Evolutionary conservation across 768 basidiomycete species (phyloP).

Genomic region (Mrakia hoshinonis): DNA sequence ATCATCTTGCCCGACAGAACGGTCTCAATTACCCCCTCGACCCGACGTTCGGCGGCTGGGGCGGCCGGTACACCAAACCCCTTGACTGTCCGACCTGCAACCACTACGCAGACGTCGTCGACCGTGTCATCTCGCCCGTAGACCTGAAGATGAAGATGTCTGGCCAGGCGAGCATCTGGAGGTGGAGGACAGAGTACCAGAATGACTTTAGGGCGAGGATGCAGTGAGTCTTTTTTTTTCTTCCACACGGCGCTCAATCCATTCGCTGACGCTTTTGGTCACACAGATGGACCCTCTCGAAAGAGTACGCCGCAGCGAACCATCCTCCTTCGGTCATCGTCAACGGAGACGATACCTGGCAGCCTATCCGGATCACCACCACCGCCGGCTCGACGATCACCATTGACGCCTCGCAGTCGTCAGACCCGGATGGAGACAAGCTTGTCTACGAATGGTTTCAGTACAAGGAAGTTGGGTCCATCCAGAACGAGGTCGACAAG

Average conservation of each 20-base stretch:
- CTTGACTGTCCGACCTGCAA: neutral
- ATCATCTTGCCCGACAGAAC: neutral
- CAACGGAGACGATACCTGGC: neutral
- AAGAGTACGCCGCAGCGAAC: neutral
- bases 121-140: neutral
- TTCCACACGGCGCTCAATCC: neutral
- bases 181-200: neutral
- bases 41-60: constrained; percentile 14
- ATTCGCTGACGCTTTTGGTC: neutral
- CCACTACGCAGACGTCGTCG: neutral
- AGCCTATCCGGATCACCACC: constrained; percentile 2
- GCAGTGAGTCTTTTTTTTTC: neutral
- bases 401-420: neutral
- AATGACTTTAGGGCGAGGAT: constrained; percentile 9
- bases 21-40: constrained; percentile 17
- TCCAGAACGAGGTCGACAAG: constrained; percentile 6
- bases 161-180: constrained; percentile 7
- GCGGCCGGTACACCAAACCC: neutral
- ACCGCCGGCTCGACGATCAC: neutral
- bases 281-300: constrained; percentile 12
- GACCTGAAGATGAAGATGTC: constrained; percentile 6
- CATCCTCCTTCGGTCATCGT: constrained; percentile 3
- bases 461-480: constrained; percentile 9
- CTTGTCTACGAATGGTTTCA: neutral
- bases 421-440: neutral